Base-by-base conservation (phyloP, 2,329 filamentous ascomycete species). In the Pseudogymnoascus sp. region DNA sequence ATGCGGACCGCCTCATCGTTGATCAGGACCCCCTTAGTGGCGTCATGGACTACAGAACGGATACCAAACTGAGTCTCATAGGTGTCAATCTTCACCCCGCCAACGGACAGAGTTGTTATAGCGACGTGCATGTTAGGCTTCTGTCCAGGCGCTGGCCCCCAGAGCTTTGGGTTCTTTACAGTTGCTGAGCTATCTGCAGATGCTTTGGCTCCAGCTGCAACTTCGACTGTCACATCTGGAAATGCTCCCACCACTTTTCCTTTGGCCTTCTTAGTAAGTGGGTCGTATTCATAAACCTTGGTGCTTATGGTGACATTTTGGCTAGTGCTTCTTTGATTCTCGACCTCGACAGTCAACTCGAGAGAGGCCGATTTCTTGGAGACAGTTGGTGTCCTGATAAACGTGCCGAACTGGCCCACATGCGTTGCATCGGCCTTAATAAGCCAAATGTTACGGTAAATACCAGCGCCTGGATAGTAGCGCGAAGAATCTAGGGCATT, bases 401-500 rank as follows among this genome's bases (percentile, higher is more conserved):
- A 79, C 0, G 80, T 83, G 3, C 81, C 82, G 55, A 73, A 80
- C 49, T 83, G 78, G 7, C 70, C 77, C 2, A 84, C 76, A 63
- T 83, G 81, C 0, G 75, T 72, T 1, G 75, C 69, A 37, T 77
- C 70, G 9, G 78, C 77, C 63, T 79, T 82, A 37, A 78, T 76
- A 14, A 84, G 74, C 81, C 81, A 84, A 3, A 83, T 74, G 63
- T 82, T 82, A 1, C 81, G 77, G 67, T 83, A 83, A 12, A 84
- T 72, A 0, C 81, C 81, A 11, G 73, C 81, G 12, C 81, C 81
- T 3, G 81, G 81, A 64, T 83, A 84, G 80, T 80, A 84, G 2
- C 81, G 76, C 1, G 81, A 80, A 1, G 75, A 79, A 14, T 80
- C 74, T 0, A 76, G 40, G 0, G 77, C 73, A 64, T 83, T 82